A percentile compares a stretch with the other conserved stretches of the same genome.
These are phyloP conservation scores for Trichophyton benhamiae DNA, from an alignment of 2,329 filamentous ascomycete genomes.

Conservation along the genomic window DNA sequence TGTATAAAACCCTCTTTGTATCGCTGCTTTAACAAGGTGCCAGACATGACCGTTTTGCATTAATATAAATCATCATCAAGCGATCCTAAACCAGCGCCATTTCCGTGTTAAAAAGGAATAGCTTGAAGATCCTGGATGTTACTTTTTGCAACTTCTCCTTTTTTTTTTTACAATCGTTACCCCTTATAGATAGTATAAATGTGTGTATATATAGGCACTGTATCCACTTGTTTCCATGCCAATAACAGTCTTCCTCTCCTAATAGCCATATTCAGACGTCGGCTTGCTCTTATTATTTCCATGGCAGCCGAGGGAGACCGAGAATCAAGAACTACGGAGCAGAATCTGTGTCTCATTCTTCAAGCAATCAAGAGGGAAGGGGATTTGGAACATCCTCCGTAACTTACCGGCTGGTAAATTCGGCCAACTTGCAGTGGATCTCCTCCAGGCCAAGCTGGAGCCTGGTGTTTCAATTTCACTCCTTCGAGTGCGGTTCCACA, in stretches of 20 bases:
- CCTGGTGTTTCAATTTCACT: slow-evolving; percentile 1
- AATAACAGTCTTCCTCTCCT: not conserved
- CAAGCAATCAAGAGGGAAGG: not conserved
- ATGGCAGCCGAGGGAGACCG: not conserved
- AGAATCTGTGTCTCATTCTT: not conserved
- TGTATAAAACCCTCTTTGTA: no score
- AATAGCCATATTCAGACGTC: not conserved
- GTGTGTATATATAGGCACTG: not conserved
- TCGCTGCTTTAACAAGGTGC: no score
- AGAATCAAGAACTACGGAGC: not conserved
- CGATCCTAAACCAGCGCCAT: no score
- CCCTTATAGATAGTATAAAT: not conserved
- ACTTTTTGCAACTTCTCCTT: no score
- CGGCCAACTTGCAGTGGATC: not conserved
- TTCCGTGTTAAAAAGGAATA: no score
- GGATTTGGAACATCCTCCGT: not conserved
- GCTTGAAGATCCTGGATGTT: no score
- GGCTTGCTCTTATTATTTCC: not conserved
- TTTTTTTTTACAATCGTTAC: no score
- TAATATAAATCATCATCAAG: no score
- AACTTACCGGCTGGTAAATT: not conserved
- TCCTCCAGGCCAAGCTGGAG: not conserved
- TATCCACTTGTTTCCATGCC: not conserved
- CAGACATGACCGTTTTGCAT: no score
- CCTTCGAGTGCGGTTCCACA: not conserved